Evolutionary conservation across 345 rosid species (phyloP).

Genomic region (Cardamine resedifolia): DNA sequence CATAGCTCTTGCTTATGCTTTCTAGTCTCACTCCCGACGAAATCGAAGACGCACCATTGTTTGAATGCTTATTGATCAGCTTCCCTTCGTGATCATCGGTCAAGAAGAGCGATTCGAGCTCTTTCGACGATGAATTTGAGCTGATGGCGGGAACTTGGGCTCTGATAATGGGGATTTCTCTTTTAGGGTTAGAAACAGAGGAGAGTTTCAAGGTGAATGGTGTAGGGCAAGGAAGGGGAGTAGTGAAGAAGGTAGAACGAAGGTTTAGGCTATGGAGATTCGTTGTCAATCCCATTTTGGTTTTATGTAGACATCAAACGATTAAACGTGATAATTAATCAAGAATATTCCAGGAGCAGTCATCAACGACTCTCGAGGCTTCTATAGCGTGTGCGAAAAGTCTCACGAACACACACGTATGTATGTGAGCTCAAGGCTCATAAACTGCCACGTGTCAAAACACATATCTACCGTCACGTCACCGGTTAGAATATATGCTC

Average conservation of each 20-base stretch:
- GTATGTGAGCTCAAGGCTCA: not conserved
- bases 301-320: not conserved
- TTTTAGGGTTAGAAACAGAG: slow-evolving; percentile 27
- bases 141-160: slow-evolving; percentile 49
- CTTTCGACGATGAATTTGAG: slow-evolving; percentile 39
- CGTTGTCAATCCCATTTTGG: slow-evolving; percentile 59
- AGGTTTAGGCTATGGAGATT: slow-evolving; percentile 57
- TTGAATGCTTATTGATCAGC: slow-evolving; percentile 38
- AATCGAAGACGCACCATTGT: slow-evolving; percentile 57
- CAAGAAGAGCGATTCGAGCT: slow-evolving; percentile 64
- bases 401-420: not conserved
- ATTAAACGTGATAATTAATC: not conserved
- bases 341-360: not conserved
- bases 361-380: not conserved
- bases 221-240: slow-evolving; percentile 37
- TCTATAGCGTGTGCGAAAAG: not conserved
- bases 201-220: slow-evolving; percentile 27
- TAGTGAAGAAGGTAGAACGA: slow-evolving; percentile 50
- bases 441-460: not conserved
- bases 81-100: slow-evolving; percentile 36
- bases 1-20: slow-evolving; percentile 68
- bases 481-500: not conserved
- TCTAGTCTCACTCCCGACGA: slow-evolving; percentile 85
- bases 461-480: not conserved
- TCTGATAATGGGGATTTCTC: slow-evolving; percentile 20